A percentile compares a stretch with the other conserved stretches of the same genome.
Evolutionary conservation across 2,329 filamentous ascomycete species (phyloP).

Genomic region (Ophiostoma australiae): DNA sequence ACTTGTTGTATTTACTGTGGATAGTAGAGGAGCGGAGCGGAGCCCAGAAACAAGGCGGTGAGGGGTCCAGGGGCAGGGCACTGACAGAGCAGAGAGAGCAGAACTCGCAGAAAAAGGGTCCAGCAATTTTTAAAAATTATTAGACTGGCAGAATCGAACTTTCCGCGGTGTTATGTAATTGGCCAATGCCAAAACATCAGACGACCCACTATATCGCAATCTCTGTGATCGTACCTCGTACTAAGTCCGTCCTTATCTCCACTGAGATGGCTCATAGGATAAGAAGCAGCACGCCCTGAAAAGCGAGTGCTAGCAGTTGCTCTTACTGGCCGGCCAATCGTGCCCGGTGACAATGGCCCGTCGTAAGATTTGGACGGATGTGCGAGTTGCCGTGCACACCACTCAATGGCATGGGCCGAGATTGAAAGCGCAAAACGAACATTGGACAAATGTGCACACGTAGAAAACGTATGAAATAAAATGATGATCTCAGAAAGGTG

Average conservation of each 20-base stretch:
- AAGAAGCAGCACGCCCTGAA: not conserved
- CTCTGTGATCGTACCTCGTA: not conserved
- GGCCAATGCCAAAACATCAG: not conserved
- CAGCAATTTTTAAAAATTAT: not conserved
- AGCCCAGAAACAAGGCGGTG: not conserved
- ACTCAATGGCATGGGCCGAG: not conserved
- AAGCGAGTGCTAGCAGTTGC: not conserved
- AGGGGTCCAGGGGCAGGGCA: not conserved
- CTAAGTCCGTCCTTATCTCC: not conserved
- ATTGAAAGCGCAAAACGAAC: not conserved
- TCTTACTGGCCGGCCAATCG: not conserved
- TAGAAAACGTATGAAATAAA: not conserved
- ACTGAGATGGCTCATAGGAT: not conserved
- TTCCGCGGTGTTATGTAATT: conserved; percentile 8
- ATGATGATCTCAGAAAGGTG: not conserved
- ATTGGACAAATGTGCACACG: not conserved
- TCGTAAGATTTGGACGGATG: conserved; percentile 13
- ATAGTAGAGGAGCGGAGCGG: not conserved
- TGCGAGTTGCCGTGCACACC: conserved; percentile 7
- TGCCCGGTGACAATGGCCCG: not conserved
- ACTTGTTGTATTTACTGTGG: not conserved
- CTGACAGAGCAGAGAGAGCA: not conserved
- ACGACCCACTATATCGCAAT: not conserved
- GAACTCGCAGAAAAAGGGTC: too few species aligned
- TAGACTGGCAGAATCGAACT: not conserved